Evolutionary conservation across 306 rosid genomes (phyloP), one percentile per base, ranked within the genome.

Genomic region (Prunus mume): DNA sequence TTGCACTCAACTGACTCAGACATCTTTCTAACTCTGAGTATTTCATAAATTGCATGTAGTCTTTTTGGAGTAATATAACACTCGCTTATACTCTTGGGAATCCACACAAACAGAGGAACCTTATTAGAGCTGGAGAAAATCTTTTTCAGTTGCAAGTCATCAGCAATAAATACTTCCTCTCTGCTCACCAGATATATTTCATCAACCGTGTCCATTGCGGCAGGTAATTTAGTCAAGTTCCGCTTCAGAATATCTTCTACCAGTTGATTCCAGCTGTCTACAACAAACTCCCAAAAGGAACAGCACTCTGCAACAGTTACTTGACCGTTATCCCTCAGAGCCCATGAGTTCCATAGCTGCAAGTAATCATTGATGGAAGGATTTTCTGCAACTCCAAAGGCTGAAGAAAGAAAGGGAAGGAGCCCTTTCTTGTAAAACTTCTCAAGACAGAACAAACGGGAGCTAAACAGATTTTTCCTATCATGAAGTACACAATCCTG

Each of bases 341-440:
- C 74, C 78, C 85, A 71, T 15, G 19, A 27, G 38, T 71, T 75
- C 86, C 80, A 83, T 3, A 83, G 12, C 67, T 47, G 34, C 47
- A 74, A 55, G 60, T 70, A 78, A 54, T 75, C 51, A 54, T 43
- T 18, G 34, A 75, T 0, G 2, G 83, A 75, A 43, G 86, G 80
- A 71, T 24, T 32, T 18, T 49, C 68, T 2, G 51, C 41, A 9
- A 75, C 83, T 2, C 75, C 43, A 61, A 51, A 78, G 30, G 83
- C 83, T 8, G 76, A 74, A 52, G 73, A 65, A 43, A 83, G 65
- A 19, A 83, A 20, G 4, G 80, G 80, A 5, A 74, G 68, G 20
- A 83, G 68, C 11, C 75, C 76, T 20, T 17, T 41, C 10, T 38
- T 13, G 22, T 83, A 78, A 56, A 55, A 70, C n/a, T 50, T 56